These are phyloP conservation scores for Aureobasidium zeae DNA, from an alignment of 2,329 filamentous ascomycete species.

Conservation along the genomic window DNA sequence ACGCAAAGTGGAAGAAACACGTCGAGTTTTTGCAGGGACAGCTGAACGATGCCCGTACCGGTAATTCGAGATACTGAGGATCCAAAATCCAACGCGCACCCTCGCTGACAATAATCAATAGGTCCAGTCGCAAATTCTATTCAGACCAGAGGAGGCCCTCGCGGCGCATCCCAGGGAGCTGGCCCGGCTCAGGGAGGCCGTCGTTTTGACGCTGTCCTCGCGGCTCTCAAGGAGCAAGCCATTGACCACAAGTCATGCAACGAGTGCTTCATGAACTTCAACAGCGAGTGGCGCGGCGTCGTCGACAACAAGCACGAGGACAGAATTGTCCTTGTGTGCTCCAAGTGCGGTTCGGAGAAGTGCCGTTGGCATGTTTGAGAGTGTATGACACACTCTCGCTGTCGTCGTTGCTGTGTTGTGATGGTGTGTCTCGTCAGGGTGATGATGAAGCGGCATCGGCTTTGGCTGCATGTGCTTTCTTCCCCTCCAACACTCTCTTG, in stretches of 20 bases:
- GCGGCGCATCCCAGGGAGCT: not conserved
- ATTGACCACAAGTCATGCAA: constrained; percentile 5
- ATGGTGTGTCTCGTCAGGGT: too few species aligned
- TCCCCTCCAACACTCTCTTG: too few species aligned
- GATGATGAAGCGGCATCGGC: too few species aligned
- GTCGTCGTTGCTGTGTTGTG: too few species aligned
- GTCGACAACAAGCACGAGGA: not conserved
- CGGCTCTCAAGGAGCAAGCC: not conserved
- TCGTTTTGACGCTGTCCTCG: not conserved
- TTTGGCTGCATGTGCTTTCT: too few species aligned
- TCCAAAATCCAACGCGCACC: not conserved
- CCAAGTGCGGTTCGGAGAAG: constrained; percentile 5
- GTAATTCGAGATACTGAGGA: too few species aligned
- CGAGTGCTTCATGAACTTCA: constrained; percentile 5
- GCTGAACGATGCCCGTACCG: not conserved
- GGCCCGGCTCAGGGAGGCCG: not conserved
- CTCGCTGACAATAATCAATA: not conserved
- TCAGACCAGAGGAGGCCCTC: not conserved
- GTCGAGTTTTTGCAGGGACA: not conserved
- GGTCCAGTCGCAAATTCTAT: not conserved
- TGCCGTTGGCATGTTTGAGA: not conserved
- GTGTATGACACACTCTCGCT: not conserved
- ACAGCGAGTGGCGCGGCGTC: not conserved
- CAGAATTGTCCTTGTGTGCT: not conserved
- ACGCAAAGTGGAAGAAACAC: not conserved